phyloP scores from a whole-genome alignment of 1,284 basidiomycete genomes.

The Sanguinoderma infundibulare region DNA sequence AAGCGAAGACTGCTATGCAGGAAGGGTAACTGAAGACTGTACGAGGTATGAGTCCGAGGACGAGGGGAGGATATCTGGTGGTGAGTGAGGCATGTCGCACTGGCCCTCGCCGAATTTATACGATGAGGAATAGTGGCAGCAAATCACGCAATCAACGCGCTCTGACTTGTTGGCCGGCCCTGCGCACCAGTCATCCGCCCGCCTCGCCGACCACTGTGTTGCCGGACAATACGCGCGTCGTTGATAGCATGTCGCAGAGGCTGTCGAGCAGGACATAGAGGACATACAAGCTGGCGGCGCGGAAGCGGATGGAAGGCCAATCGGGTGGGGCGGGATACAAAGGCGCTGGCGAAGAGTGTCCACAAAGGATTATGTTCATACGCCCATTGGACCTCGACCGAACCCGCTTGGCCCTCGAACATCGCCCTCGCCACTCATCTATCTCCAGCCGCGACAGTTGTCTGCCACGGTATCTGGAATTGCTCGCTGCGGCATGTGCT shows the following conservation, averaged over 20 bases:
- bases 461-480: constrained; percentile 27
- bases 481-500: constrained; percentile 19
- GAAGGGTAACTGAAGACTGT: constrained; percentile 5
- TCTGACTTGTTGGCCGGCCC: constrained; percentile 24
- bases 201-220: constrained; percentile 7
- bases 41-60: constrained; percentile 15
- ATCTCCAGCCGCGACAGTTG: constrained; percentile 5
- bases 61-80: constrained; percentile 16
- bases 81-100: constrained; percentile 19
- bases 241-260: constrained; percentile 15
- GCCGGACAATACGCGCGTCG: constrained; percentile 4
- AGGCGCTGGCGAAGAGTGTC: constrained; percentile 14
- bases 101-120: constrained; percentile 21
- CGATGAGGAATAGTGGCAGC: constrained; percentile 30
- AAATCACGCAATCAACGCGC: constrained; percentile 34
- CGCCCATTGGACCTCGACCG: constrained; percentile 20
- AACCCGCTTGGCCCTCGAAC: constrained; percentile 14
- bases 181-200: constrained; percentile 14
- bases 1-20: constrained; percentile 1
- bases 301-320: constrained; percentile 15
- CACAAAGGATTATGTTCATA: constrained; percentile 14
- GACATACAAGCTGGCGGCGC: constrained; percentile 3
- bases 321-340: constrained; percentile 20
- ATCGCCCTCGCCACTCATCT: constrained; percentile 16
- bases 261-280: constrained; percentile 16